Base-by-base conservation (phyloP, 2,329 filamentous ascomycete species). In the Aureobasidium sp. region DNA sequence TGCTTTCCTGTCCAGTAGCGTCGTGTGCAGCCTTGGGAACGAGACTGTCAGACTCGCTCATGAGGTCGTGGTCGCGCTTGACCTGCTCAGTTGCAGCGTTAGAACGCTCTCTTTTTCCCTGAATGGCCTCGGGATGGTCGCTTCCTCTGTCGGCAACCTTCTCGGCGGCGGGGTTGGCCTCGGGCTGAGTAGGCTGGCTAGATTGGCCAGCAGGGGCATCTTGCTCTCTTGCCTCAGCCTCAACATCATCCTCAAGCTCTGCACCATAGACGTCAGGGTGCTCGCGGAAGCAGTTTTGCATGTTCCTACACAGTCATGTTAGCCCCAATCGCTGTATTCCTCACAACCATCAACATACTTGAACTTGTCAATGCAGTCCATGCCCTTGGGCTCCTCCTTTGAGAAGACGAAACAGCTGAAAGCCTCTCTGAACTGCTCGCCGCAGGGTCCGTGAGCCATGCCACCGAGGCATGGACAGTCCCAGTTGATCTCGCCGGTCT, bases 401-500 rank as follows among this genome's bases (percentile, higher is more conserved):
- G 90, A 96, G 78, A 87, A 94, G n/a, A 99, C 91, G 71, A 99
- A 99, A 79, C 94, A 99, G 83, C 91, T 96, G 71, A 99, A 99
- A 0, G 94, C 94, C 27, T 87, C 87, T 80, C 88, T 91, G 83
- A 99, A 99, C 71, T 97, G 87, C 73, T 95, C 90, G 52, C 94
- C 94, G 73, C 94, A 99, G 60, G 94, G 94, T 0, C 94, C 94
- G 72, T 96, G 79, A 8, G 94, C 94, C 94, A 99, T 99, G 59
- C 94, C 94, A 53, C 94, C 94, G 37, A 99, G 80, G 75, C 94
- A 99, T 17, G 94, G 94, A 76, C 94, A 99, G 74, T 97, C 94
- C 94, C 94, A 99, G 82, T 99, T 99, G 78, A 99, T 99, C 82
- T 99, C 94, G 68, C 94, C 94, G 11, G 94, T 99, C 79, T 97